phyloP scores from a whole-genome alignment of 352 stramenopile species.

The Peronospora destructor region DNA sequence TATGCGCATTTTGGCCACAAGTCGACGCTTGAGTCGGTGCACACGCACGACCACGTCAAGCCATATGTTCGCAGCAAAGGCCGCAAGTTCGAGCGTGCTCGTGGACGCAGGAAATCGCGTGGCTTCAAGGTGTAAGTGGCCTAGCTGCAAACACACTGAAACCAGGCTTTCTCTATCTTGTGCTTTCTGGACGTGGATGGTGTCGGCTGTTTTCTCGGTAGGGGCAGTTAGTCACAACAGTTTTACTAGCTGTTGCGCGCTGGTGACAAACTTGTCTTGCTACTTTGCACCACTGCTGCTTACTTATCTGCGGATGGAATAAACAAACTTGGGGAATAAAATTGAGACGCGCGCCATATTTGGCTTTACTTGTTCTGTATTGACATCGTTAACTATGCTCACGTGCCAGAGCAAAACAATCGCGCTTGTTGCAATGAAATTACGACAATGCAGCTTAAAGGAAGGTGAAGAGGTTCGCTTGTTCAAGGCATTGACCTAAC shows the following conservation, averaged over 20 bases:
- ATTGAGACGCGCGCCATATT: slow-evolving; percentile 77
- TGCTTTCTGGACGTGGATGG: slow-evolving; percentile 16
- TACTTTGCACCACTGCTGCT: slow-evolving; percentile 13
- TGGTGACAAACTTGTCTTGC: slow-evolving; percentile 11
- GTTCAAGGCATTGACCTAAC: background rate
- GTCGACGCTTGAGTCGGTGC: slow-evolving; percentile 94
- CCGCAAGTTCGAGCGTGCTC: slow-evolving; percentile 99
- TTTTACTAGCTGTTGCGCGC: slow-evolving; percentile 22
- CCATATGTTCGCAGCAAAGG: slow-evolving; percentile 98
- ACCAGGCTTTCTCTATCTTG: slow-evolving; percentile 35
- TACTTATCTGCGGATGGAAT: slow-evolving; percentile 30
- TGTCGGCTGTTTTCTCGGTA: slow-evolving; percentile 4
- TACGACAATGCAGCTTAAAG: background rate
- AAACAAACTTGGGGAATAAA: slow-evolving; percentile 64
- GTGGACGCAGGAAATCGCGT: slow-evolving; percentile 97
- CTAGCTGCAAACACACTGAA: slow-evolving; percentile 25
- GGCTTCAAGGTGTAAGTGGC: slow-evolving; percentile 99
- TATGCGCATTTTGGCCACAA: slow-evolving; percentile 98
- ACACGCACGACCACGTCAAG: slow-evolving; percentile 98
- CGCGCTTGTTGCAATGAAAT: background rate
- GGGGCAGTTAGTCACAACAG: slow-evolving; percentile 17
- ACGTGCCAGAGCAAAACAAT: background rate
- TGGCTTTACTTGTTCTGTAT: slow-evolving; percentile 22
- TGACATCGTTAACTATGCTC: background rate
- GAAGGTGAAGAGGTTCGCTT: background rate